Evolutionary conservation across 2,329 filamentous ascomycete genomes (phyloP).

Genomic region (Tolypocladium inflatum): DNA sequence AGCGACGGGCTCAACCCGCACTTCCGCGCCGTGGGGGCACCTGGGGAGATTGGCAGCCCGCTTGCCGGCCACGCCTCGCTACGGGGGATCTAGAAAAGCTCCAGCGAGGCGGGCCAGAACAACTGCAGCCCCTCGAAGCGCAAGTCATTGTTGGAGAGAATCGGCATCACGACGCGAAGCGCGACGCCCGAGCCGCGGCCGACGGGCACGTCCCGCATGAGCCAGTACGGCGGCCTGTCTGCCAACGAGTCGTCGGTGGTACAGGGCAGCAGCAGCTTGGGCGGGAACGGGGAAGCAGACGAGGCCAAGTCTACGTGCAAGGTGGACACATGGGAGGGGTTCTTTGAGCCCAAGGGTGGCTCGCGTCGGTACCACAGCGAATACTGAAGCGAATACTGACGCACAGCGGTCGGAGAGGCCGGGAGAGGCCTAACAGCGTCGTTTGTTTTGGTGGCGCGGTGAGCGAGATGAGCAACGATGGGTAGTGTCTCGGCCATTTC

Average conservation of each 20-base stretch:
- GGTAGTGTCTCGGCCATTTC: neutral
- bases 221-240: neutral
- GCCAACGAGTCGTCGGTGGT: neutral
- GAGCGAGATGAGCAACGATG: neutral
- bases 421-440: neutral
- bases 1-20: slow-evolving; percentile 29
- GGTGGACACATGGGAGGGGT: slow-evolving; percentile 8
- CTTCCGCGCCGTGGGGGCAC: slow-evolving; percentile 41
- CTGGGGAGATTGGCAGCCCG: slow-evolving; percentile 64
- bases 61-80: slow-evolving; percentile 34
- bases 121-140: slow-evolving; percentile 7
- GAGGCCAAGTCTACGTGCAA: neutral
- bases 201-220: neutral
- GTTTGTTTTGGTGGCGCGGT: neutral
- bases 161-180: slow-evolving; percentile 3
- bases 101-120: slow-evolving; percentile 5
- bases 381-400: neutral
- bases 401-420: neutral
- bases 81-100: slow-evolving; percentile 22
- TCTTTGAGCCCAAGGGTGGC: slow-evolving; percentile 2
- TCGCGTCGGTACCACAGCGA: slow-evolving; percentile 2
- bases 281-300: neutral
- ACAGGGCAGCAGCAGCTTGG: neutral
- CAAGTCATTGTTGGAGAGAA: slow-evolving; percentile 9
- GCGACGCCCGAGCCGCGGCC: neutral